Evolutionary conservation across 371 early-diverging fungal species (phyloP).

Genomic region (Apophysomyces variabilis): DNA sequence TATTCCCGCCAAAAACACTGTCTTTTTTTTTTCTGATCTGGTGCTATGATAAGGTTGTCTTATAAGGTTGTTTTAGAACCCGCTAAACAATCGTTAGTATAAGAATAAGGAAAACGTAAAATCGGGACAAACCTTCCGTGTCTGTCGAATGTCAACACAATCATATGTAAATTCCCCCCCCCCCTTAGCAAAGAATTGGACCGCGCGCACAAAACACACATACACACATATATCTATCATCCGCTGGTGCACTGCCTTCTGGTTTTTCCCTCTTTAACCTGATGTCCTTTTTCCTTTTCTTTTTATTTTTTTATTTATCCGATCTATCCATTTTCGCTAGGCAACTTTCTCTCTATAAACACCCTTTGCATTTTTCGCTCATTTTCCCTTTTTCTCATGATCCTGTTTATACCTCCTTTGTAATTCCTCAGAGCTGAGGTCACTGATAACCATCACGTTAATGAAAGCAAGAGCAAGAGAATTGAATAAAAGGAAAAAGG

Average conservation of each 20-base stretch:
- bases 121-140: not conserved
- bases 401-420: not conserved
- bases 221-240: too few species aligned
- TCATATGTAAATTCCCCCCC: conserved; percentile 1
- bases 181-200: not conserved
- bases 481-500: not conserved
- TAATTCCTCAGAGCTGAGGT: too few species aligned
- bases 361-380: too few species aligned
- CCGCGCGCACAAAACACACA: not conserved
- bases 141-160: conserved; percentile 2
- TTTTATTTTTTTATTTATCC: too few species aligned
- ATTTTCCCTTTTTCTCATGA: not conserved
- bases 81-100: conserved; percentile 4
- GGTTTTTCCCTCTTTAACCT: not conserved
- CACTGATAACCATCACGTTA: not conserved
- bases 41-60: conserved; percentile 5
- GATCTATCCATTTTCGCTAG: too few species aligned
- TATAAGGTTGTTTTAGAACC: too few species aligned
- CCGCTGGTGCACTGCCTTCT: conserved; percentile 1
- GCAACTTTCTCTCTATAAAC: too few species aligned
- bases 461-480: not conserved
- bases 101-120: not conserved
- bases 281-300: too few species aligned
- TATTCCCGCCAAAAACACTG: not conserved
- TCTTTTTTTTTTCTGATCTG: conserved; percentile 5